Percentiles rank a stretch among this genome's conserved stretches.
phyloP scores from a whole-genome alignment of 805 yeast species.

The Brettanomyces sp. region DNA sequence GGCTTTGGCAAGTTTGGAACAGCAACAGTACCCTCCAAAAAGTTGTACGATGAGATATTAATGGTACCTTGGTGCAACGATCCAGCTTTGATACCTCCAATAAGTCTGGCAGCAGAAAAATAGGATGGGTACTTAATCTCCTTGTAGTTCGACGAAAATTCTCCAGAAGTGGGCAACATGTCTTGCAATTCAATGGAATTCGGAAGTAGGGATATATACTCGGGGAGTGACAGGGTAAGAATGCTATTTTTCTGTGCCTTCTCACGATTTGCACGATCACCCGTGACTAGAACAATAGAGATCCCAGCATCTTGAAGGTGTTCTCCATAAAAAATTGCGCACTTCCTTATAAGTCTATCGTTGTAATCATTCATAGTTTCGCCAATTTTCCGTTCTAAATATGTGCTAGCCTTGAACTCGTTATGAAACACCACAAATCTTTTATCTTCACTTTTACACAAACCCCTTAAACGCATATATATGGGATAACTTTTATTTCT shows the following conservation, averaged over 20 bases:
- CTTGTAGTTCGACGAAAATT: conserved; percentile 26
- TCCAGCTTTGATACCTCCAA: conserved; percentile 88
- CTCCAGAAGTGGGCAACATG: conserved; percentile 51
- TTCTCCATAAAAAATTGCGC: conserved; percentile 58
- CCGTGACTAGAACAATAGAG: conserved; percentile 54
- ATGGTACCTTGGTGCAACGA: conserved; percentile 80
- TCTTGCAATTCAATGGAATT: conserved; percentile 70
- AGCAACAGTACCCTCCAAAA: conserved; percentile 76
- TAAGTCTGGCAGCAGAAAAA: conserved; percentile 67
- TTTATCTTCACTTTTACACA: conserved; percentile 69
- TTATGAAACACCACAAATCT: conserved; percentile 88
- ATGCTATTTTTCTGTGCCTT: conserved; percentile 49
- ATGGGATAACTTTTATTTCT: conserved; percentile 80
- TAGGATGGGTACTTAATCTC: conserved; percentile 69
- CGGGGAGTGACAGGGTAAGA: conserved; percentile 45
- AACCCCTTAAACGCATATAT: conserved; percentile 70
- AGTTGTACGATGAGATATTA: conserved; percentile 75
- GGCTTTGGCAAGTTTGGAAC: conserved; percentile 73
- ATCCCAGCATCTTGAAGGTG: conserved; percentile 48
- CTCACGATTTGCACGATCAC: conserved; percentile 59
- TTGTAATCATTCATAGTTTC: conserved; percentile 85
- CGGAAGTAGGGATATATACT: conserved; percentile 64
- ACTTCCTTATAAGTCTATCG: conserved; percentile 78
- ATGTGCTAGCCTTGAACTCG: conserved; percentile 73
- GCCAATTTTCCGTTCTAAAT: conserved; percentile 45